Evolutionary conservation across 495 filamentous ascomycete genomes (phyloP).

Genomic region (Astrothelium macrocarpum): DNA sequence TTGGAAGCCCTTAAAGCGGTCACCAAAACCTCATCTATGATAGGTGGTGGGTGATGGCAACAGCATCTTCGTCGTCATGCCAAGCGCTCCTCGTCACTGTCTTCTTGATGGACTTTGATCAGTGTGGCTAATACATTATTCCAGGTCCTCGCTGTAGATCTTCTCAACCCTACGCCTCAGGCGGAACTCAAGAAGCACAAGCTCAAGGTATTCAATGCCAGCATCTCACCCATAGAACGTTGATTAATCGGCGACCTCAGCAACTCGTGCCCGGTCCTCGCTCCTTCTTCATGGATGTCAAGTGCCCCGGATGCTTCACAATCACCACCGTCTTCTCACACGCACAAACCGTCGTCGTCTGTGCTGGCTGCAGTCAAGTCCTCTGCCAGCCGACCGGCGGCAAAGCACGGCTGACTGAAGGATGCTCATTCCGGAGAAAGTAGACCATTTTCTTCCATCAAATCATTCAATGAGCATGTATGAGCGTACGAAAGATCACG

Average conservation of each 20-base stretch:
- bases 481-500: background rate
- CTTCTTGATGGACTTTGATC: background rate
- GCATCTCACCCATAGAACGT: background rate
- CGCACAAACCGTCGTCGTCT: conserved; percentile 99
- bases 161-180: conserved; percentile 93
- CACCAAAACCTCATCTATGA: background rate
- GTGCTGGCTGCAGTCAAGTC: conserved; percentile 91
- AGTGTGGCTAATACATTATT: background rate
- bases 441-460: conserved; percentile 42
- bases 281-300: conserved; percentile 99
- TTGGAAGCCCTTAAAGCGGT: background rate
- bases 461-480: background rate
- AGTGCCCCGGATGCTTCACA: conserved; percentile 99
- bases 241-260: conserved; percentile 35
- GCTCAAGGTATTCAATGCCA: conserved; percentile 70
- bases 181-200: conserved; percentile 98
- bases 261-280: conserved; percentile 87
- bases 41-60: background rate
- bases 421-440: conserved; percentile 99
- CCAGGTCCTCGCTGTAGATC: conserved; percentile 99
- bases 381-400: conserved; percentile 98
- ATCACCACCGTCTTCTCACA: conserved; percentile 99
- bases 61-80: background rate
- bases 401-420: conserved; percentile 94
- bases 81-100: background rate